These are phyloP conservation scores for Salix exigua DNA, from an alignment of 345 rosid genomes.

Conservation along the genomic window DNA sequence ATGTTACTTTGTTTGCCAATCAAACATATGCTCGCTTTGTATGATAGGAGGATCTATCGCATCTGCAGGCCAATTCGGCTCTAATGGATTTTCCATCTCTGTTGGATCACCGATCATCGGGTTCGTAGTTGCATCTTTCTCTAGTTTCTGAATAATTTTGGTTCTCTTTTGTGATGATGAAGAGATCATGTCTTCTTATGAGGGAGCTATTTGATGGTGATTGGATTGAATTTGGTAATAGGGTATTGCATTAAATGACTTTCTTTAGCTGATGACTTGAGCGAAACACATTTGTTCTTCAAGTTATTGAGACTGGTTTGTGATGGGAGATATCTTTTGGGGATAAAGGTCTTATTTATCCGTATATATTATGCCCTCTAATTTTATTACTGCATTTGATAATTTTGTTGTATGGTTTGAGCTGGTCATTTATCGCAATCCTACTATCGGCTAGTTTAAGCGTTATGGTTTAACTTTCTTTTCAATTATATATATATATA, in stretches of 20 bases:
- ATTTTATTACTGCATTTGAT: background rate
- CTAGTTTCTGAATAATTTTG: background rate
- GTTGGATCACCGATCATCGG: conserved; percentile 22
- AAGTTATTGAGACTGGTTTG: background rate
- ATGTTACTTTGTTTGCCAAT: too few species aligned
- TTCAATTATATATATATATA: too few species aligned
- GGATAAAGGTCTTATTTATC: background rate
- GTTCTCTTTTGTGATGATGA: background rate
- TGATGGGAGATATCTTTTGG: background rate
- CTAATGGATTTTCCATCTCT: conserved; percentile 15
- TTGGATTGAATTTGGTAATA: background rate
- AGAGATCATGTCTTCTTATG: background rate
- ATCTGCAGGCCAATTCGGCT: conserved; percentile 24
- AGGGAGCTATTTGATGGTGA: background rate
- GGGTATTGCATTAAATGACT: too few species aligned
- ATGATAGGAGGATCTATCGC: background rate
- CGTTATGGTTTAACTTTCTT: too few species aligned
- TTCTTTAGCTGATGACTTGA: background rate
- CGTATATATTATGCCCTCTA: background rate
- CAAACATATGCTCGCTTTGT: too few species aligned
- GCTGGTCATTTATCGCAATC: too few species aligned
- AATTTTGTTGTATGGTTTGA: too few species aligned
- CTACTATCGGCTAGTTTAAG: too few species aligned
- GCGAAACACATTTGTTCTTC: background rate
- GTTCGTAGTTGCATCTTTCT: conserved; percentile 15